Base-by-base conservation (phyloP, 2,329 filamentous ascomycete species). In the Phyllosticta ampelicida region DNA sequence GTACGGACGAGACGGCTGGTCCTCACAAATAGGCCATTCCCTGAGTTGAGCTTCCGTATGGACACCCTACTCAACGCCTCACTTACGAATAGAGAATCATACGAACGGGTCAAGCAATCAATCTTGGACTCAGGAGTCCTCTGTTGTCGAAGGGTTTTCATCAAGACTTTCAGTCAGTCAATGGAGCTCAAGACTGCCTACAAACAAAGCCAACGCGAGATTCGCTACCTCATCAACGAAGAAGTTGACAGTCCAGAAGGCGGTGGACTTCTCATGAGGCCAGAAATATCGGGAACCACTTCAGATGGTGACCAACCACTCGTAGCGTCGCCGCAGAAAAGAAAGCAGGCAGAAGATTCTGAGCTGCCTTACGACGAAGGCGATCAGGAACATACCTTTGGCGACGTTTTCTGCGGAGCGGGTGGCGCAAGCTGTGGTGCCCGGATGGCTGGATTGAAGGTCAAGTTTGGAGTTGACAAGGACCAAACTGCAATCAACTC, bases 351-450 rank as follows among this genome's bases (percentile, higher is more conserved):
- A 9, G 1, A 13, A 44, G n/a, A n/a, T 16, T n/a, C n/a, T 10
- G 28, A 29, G 11, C 16, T 23, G 18, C 8, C n/a, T 19, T 5
- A 50, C 29, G 6, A 48, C 16, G 10, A 52, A 52, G 6, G 9
- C 36, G n/a, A 44, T 16, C 21, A 21, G 48, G 16, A 21, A 48
- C 89, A 89, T 61, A 87, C 83, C 0, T 81, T 86, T 21, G 86
- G 82, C 1, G 89, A 94, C 65, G 78, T 80, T 0, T 94, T 89
- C 62, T 86, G 82, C 30, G 87, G 89, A 1, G 86, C 81, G 1
- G 88, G 89, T 0, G 89, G 89, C 4, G 81, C 82, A 0, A 87
- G 86, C 0, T 74, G 79, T 2, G 89, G 86, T 0, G 86, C 86
- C 0, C 59, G 66, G 11, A 66, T 73, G 53, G 81, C 81, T 0